Base-by-base conservation (phyloP, 106 monocot genomes). In the Dioscorea zingiberensis region DNA sequence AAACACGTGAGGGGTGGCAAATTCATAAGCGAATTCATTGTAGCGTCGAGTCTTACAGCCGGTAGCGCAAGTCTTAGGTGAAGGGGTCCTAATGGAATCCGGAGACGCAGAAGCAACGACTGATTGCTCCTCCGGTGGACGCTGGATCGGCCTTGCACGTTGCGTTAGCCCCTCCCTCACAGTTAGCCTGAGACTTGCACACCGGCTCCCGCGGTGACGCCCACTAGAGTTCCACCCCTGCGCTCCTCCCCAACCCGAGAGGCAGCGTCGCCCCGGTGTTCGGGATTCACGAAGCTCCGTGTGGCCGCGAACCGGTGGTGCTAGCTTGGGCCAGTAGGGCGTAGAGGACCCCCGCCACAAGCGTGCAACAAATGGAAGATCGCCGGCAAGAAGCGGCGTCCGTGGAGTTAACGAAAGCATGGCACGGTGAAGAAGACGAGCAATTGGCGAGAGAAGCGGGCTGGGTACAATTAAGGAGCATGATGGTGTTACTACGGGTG, bases 181-280 rank as follows among this genome's bases (percentile, higher is more conserved):
- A 94, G 72, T 94, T 89, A 11, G 67, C 58, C 78, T 89, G 83
- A 29, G 81, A 21, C n/a, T 53, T 15, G 68, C 93, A 94, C 0
- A 76, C 13, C 0, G 89, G 93, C 68, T 94, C 86, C 54, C 59
- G 64, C 24, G 93, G 93, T 1, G 81, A 66, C 16, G 59, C 69
- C 93, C 93, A 94, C 79, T 77, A 68, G 64, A 94, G 80, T 79
- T 86, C 81, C 54, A 94, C 81, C 16, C 93, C 93, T 26, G 58
- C 76, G 11, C 51, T 68, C 19, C 16, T 21, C n/a, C 73, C 93
- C 93, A 94, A 48, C 58, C 28, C 27, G 62, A 23, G 26, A 64
- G n/a, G 76, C 19, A 78, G 78, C 30, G 65, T 30, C 3, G 27
- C 58, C 14, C 25, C 77, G n/a, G 75, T 45, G 47, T n/a, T 89